Percentiles rank a stretch among this genome's conserved stretches.
phyloP scores from a whole-genome alignment of 345 rosid species.

The sweet orange (Citrus sinensis) region DNA sequence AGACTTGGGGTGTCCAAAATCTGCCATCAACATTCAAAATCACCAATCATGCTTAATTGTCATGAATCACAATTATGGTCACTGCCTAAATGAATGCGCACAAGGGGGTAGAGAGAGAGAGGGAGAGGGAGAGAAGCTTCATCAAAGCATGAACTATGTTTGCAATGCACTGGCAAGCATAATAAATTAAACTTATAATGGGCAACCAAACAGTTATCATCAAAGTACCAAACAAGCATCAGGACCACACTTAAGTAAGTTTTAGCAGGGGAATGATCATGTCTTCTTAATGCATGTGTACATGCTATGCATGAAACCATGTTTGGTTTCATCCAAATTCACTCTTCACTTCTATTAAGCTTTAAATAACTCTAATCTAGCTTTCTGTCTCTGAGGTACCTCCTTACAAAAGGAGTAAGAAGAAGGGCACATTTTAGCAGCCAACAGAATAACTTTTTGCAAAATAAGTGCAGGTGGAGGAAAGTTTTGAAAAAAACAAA shows the following conservation, averaged over 20 bases:
- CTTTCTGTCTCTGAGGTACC: not conserved
- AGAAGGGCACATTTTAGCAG: not conserved
- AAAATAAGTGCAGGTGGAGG: not conserved
- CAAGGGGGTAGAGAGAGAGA: not conserved
- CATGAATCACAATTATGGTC: not conserved
- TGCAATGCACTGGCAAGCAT: not conserved
- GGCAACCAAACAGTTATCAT: not conserved
- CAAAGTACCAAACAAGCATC: not conserved
- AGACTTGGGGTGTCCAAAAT: conserved; percentile 90
- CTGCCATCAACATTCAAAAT: conserved; percentile 32
- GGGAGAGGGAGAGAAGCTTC: not conserved
- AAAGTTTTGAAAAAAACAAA: not conserved
- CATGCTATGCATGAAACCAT: not conserved
- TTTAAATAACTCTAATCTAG: not conserved
- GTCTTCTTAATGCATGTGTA: not conserved
- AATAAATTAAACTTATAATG: not conserved
- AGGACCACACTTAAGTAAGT: not conserved
- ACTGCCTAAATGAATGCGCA: not conserved
- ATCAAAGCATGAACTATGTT: not conserved
- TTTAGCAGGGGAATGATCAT: not conserved
- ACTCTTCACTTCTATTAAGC: not conserved
- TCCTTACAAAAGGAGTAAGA: not conserved
- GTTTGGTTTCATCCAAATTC: not conserved
- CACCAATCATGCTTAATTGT: not conserved
- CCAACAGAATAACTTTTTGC: not conserved